Percentiles rank a stretch among this genome's conserved stretches.
These are phyloP conservation scores for Blastomyces gilchristii DNA, from an alignment of 2,329 filamentous ascomycete species.

Conservation along the genomic window DNA sequence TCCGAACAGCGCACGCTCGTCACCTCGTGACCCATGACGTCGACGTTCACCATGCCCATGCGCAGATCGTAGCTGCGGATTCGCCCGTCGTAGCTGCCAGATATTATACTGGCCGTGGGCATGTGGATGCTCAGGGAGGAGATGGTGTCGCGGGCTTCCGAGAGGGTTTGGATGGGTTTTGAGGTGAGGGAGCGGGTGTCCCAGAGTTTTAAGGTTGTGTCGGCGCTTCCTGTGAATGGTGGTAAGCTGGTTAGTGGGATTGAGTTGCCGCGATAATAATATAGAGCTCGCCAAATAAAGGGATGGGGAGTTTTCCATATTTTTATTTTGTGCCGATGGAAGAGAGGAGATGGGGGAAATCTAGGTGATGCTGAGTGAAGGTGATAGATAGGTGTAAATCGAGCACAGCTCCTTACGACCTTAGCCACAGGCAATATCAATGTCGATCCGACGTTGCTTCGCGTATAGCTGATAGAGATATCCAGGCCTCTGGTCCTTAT, in stretches of 20 bases:
- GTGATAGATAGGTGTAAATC: neutral
- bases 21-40: conserved; percentile 58
- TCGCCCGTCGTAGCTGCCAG: conserved; percentile 74
- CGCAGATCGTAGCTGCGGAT: conserved; percentile 74
- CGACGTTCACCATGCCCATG: conserved; percentile 58
- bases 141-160: conserved; percentile 34
- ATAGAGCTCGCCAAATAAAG: neutral
- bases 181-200: conserved; percentile 32
- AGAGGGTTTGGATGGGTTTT: conserved; percentile 35
- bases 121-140: conserved; percentile 32
- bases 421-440: conserved; percentile 9
- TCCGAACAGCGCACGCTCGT: conserved; percentile 62
- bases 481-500: too few relatives aligned
- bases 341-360: too few relatives aligned
- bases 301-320: neutral
- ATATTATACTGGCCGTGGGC: conserved; percentile 46
- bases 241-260: neutral
- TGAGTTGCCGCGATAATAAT: neutral
- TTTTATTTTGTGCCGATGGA: too few relatives aligned
- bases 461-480: neutral
- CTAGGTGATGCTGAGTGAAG: too few relatives aligned
- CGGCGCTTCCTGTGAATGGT: conserved; percentile 29
- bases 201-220: conserved; percentile 36
- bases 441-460: neutral
- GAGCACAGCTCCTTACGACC: neutral